phyloP scores from a whole-genome alignment of 345 rosid genomes.

The Eucalyptus erythrocorys region DNA sequence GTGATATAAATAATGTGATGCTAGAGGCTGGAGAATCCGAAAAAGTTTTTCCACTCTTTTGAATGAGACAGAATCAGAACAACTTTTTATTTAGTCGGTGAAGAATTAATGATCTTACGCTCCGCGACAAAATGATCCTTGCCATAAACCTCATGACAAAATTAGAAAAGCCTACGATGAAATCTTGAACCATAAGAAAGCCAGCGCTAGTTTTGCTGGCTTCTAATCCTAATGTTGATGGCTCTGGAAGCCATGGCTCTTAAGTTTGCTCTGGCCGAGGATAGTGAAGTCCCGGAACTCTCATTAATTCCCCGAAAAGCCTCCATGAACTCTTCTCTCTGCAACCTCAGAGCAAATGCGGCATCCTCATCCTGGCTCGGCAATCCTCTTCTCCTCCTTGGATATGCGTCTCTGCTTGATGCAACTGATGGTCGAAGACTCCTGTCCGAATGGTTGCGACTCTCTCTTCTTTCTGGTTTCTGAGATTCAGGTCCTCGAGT shows the following conservation, averaged over 20 bases:
- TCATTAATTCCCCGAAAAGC: conserved; percentile 23
- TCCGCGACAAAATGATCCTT: background rate
- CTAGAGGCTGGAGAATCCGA: background rate
- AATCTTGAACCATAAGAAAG: background rate
- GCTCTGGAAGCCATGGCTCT: conserved; percentile 96
- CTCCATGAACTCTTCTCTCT: conserved; percentile 71
- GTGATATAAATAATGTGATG: background rate
- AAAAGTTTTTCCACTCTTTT: background rate
- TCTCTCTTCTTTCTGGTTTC: conserved; percentile 1
- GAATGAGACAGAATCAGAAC: background rate
- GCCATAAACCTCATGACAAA: background rate
- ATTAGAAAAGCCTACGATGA: background rate
- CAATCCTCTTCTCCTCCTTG: conserved; percentile 19
- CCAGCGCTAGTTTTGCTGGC: conserved; percentile 1
- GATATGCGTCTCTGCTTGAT: conserved; percentile 7
- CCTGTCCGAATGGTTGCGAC: background rate
- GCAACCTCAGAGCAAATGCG: conserved; percentile 73
- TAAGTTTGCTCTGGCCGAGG: conserved; percentile 67
- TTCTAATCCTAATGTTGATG: conserved; percentile 25
- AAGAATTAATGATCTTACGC: background rate
- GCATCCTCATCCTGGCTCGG: conserved; percentile 65
- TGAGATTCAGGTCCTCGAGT: conserved; percentile 3
- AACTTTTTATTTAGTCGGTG: background rate
- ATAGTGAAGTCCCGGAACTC: conserved; percentile 11
- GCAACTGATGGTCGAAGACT: background rate